Evolutionary conservation across 805 yeast species (phyloP).

Genomic region (Isabelozyma pseudorhagii): DNA sequence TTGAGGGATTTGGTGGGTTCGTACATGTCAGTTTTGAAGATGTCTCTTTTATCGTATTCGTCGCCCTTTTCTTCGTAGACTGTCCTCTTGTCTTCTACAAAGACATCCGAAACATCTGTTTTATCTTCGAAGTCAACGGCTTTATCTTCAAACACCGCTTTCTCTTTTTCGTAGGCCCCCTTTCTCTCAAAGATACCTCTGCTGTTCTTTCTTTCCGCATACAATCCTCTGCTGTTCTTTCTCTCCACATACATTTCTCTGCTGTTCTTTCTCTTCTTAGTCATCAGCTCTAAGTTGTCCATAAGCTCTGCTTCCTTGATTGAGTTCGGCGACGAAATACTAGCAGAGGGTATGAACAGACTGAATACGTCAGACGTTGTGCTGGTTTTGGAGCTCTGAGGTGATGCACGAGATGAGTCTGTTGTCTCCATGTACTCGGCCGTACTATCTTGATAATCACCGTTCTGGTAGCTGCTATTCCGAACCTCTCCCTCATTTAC

Average conservation of each 20-base stretch:
- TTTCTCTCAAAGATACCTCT: no score
- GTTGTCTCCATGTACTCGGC: not conserved
- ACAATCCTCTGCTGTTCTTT: no score
- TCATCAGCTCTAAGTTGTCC: not conserved
- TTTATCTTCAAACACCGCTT: no score
- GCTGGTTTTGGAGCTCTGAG: not conserved
- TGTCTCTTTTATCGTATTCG: not conserved
- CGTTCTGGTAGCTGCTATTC: no score
- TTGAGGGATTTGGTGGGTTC: not conserved
- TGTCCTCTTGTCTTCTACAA: no score
- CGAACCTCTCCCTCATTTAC: not conserved
- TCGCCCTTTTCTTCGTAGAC: not conserved
- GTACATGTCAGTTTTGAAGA: not conserved
- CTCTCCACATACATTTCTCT: not conserved
- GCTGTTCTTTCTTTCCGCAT: no score
- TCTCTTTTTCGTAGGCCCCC: no score
- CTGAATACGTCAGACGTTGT: not conserved
- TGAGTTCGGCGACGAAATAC: not conserved
- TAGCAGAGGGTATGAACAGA: not conserved
- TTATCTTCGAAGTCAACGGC: no score
- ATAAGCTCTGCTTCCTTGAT: not conserved
- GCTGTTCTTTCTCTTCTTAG: not conserved
- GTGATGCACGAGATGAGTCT: not conserved
- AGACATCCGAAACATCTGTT: no score
- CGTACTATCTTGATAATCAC: not conserved